A percentile compares a stretch with the other conserved stretches of the same genome.
These are phyloP conservation scores for Gossypium raimondii DNA, from an alignment of 345 rosid species.

Conservation along the genomic window DNA sequence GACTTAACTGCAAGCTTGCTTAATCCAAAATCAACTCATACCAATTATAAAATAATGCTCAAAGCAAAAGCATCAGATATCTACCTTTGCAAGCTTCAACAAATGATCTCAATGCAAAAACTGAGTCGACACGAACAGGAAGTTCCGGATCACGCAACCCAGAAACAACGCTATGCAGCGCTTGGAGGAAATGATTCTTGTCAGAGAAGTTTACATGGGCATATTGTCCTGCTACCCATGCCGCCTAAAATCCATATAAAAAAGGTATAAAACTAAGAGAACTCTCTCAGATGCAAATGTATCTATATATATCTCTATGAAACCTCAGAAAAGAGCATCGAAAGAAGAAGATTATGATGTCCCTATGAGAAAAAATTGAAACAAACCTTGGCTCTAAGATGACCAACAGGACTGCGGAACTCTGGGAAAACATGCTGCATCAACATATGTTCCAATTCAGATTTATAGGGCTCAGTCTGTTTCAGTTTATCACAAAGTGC, in stretches of 20 bases:
- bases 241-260: conserved; percentile 52
- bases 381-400: conserved; percentile 96
- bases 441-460: conserved; percentile 89
- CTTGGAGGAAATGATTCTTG: conserved; percentile 75
- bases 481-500: conserved; percentile 95
- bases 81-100: conserved; percentile 92
- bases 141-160: conserved; percentile 93
- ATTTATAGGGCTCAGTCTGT: conserved; percentile 93
- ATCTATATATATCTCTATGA: background rate
- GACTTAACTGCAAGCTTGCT: background rate
- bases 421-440: conserved; percentile 99
- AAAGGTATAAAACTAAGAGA: background rate
- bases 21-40: background rate
- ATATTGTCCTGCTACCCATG: conserved; percentile 99
- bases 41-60: background rate
- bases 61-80: conserved; percentile 11
- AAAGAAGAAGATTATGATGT: background rate
- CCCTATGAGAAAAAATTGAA: background rate
- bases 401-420: conserved; percentile 89
- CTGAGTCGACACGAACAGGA: conserved; percentile 97
- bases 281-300: background rate
- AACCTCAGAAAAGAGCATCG: background rate
- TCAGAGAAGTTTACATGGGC: conserved; percentile 81
- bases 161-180: conserved; percentile 78
- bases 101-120: conserved; percentile 91